These are phyloP conservation scores for Oryza rufipogon DNA, from an alignment of 176 grass and related monocot species.

Conservation along the genomic window DNA sequence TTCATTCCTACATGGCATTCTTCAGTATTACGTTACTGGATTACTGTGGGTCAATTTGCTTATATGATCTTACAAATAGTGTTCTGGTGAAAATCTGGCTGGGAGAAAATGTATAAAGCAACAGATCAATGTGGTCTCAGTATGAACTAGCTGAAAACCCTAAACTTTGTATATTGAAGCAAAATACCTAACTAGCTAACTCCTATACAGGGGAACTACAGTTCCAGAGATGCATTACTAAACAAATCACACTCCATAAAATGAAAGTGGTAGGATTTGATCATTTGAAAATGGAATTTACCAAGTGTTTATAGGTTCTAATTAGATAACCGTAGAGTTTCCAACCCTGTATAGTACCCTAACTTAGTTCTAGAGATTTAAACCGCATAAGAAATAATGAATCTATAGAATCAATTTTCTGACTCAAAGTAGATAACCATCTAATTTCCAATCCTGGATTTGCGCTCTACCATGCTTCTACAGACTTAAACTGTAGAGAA, in stretches of 20 bases:
- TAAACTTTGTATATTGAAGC: conserved; percentile 11
- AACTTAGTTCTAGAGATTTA: neutral
- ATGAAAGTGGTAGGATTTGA: neutral
- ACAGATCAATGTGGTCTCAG: conserved; percentile 1
- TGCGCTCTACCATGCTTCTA: neutral
- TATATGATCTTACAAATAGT: neutral
- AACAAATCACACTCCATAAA: conserved; percentile 10
- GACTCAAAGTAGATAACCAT: neutral
- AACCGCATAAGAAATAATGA: neutral
- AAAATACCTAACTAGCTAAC: neutral
- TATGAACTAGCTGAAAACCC: conserved; percentile 26
- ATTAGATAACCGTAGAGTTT: neutral
- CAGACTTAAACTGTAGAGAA: neutral
- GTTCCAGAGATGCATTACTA: neutral
- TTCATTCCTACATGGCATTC: conserved; percentile 9
- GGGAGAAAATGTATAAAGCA: neutral
- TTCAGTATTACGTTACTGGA: conserved; percentile 15
- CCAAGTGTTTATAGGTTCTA: neutral
- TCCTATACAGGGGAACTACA: neutral
- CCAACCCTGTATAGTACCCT: neutral
- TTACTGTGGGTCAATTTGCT: conserved; percentile 1
- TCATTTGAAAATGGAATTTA: conserved; percentile 5
- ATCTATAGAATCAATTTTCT: neutral
- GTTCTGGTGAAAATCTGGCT: conserved; percentile 15
- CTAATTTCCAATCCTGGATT: neutral